Evolutionary conservation across 1,284 basidiomycete genomes (phyloP), one percentile per base, ranked within the genome.

Genomic region (Melampsora americana): DNA sequence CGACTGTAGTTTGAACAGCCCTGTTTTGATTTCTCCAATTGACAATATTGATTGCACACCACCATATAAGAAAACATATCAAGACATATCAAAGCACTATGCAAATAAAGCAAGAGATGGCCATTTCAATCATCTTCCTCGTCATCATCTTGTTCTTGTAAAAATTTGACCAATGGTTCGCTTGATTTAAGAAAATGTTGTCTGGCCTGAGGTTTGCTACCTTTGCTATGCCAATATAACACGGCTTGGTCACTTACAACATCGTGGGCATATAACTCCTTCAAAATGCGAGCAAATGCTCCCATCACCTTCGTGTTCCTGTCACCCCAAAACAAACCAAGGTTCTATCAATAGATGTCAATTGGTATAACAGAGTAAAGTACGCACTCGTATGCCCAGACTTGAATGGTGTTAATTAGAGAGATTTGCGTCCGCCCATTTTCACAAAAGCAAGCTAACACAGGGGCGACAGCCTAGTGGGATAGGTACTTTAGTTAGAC

Each of bases 171-270:
- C 53, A 98, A 87, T 6, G 91, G 83, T 83, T 92, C 91, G 1
- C 92, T 90, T 74, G 87, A 89, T 85, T 93, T 94, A 80, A 97
- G 85, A 87, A 98, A 97, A 83, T 95, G 91, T 83, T 95, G 92
- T 83, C 91, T 90, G 70, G 94, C 95, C 83, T 96, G 92, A 0
- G 92, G 88, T 85, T 94, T 96, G 74, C 93, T 91, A 76, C 95
- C 95, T 85, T 98, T 98, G 84, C 92, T 89, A 84, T 93, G 87
- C 95, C 95, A 98, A 85, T 96, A 98, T 78, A 97, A 90, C 82
- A 98, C 95, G 78, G 95, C 94, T 83, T 94, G 91, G 82, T 95
- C 93, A 77, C 92, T 91, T 80, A 97, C 87, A 84, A 93, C 93
- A 82, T 98, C 95, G 81, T 91, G 89, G 84, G 94, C 95, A 85